Conservation (phyloP, 2,329 filamentous ascomycete genomes). For the Colletotrichum australisinense region DNA sequence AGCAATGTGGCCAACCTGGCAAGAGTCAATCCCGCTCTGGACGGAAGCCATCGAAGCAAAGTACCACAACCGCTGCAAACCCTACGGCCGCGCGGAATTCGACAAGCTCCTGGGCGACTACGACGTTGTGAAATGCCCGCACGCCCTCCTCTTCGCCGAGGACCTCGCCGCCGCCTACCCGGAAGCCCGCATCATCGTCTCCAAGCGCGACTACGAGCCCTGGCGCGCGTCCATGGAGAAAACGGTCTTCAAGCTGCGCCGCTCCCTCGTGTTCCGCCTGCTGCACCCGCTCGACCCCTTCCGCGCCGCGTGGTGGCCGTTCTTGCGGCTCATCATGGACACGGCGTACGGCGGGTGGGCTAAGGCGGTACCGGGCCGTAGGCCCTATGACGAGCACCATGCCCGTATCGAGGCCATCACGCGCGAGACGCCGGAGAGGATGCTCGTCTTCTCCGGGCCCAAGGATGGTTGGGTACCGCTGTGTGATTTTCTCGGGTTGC, state of each 20-base stretch:
- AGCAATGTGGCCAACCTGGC: neutral
- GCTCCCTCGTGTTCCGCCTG: neutral
- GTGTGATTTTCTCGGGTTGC: neutral
- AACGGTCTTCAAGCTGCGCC: neutral
- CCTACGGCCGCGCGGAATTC: slow-evolving; percentile 1
- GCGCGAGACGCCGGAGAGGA: neutral
- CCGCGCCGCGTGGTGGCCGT: slow-evolving; percentile 5
- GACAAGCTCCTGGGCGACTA: slow-evolving; percentile 5
- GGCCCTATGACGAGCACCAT: too few species aligned
- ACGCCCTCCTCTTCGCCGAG: slow-evolving; percentile 6
- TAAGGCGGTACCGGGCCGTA: neutral
- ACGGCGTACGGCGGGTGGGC: slow-evolving; percentile 6
- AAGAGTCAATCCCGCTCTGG: neutral
- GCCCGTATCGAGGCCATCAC: too few species aligned
- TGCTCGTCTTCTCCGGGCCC: neutral
- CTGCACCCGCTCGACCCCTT: slow-evolving; percentile 1
- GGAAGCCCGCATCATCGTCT: slow-evolving; percentile 1
- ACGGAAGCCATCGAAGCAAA: slow-evolving; percentile 10
- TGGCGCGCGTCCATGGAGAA: neutral
- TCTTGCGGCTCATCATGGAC: neutral
- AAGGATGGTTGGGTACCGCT: neutral
- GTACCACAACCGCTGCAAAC: neutral
- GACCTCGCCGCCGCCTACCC: slow-evolving; percentile 7
- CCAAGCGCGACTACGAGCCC: neutral
- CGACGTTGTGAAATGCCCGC: slow-evolving; percentile 7